Evolutionary conservation across 2,329 filamentous ascomycete species (phyloP).

Genomic region (Colletotrichum destructivum): DNA sequence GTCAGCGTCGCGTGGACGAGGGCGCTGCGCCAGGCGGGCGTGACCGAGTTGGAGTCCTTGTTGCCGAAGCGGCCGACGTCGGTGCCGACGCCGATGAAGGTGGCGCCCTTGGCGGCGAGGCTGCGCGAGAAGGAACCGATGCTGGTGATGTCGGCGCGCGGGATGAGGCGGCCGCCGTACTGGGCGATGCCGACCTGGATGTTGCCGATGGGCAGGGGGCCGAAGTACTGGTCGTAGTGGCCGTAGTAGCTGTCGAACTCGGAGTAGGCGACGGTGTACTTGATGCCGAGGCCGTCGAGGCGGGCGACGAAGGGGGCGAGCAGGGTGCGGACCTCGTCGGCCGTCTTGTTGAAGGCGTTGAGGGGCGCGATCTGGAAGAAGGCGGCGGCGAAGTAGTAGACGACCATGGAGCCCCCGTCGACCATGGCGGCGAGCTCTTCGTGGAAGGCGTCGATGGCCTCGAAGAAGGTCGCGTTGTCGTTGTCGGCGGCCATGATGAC

Average conservation of each 20-base stretch:
- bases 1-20: slow-evolving; percentile 50
- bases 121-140: slow-evolving; percentile 41
- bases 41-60: slow-evolving; percentile 52
- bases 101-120: slow-evolving; percentile 43
- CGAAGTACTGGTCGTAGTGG: slow-evolving; percentile 59
- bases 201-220: slow-evolving; percentile 56
- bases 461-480: slow-evolving; percentile 51
- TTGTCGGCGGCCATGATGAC: slow-evolving; percentile 49
- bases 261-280: slow-evolving; percentile 45
- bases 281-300: slow-evolving; percentile 55
- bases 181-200: slow-evolving; percentile 62
- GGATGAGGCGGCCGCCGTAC: slow-evolving; percentile 47
- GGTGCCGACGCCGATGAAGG: slow-evolving; percentile 49
- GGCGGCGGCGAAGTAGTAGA: slow-evolving; percentile 63
- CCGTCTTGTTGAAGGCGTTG: slow-evolving; percentile 63
- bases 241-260: slow-evolving; percentile 53
- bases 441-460: slow-evolving; percentile 50
- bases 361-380: slow-evolving; percentile 64
- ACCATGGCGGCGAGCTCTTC: slow-evolving; percentile 60
- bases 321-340: slow-evolving; percentile 57
- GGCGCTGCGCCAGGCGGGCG: slow-evolving; percentile 60
- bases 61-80: slow-evolving; percentile 47
- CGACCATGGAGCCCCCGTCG: slow-evolving; percentile 64
- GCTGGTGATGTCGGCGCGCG: slow-evolving; percentile 43
- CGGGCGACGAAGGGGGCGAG: slow-evolving; percentile 60